Conservation (phyloP, 257 asterid species). For the Fraxinus anomala region DNA sequence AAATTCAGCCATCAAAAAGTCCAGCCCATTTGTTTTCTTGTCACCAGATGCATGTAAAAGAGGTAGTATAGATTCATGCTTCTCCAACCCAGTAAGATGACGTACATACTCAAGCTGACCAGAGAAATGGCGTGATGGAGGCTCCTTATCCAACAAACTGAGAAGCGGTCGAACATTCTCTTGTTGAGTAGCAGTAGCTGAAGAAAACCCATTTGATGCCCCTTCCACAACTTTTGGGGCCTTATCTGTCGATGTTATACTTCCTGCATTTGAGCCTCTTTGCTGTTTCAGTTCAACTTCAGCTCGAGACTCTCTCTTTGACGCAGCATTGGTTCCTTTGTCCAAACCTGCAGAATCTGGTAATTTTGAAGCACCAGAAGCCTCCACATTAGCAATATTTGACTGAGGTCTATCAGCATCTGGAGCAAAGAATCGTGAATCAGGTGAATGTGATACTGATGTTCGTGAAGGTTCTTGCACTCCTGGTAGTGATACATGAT, state of each 20-base stretch:
- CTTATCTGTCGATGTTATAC: constrained; percentile 64
- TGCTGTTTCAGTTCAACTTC: constrained; percentile 72
- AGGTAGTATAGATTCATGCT: constrained; percentile 68
- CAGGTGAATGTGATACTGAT: constrained; percentile 73
- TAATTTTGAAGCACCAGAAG: constrained; percentile 41
- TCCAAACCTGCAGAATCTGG: constrained; percentile 39
- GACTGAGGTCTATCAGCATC: constrained; percentile 56
- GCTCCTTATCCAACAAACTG: constrained; percentile 93
- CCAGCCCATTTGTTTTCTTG: constrained; percentile 80
- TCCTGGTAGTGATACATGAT: constrained; percentile 56
- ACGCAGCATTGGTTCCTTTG: constrained; percentile 40
- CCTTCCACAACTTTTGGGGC: constrained; percentile 59
- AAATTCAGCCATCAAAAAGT: constrained; percentile 92
- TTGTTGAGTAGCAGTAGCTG: constrained; percentile 56
- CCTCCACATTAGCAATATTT: constrained; percentile 37
- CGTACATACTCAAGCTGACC: constrained; percentile 97
- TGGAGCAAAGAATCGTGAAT: constrained; percentile 49
- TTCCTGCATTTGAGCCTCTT: constrained; percentile 54
- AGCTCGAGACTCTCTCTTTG: constrained; percentile 45
- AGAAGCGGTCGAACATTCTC: constrained; percentile 87
- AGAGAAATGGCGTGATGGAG: constrained; percentile 92
- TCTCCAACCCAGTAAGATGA: constrained; percentile 86
- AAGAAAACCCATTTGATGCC: constrained; percentile 61
- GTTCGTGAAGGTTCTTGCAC: constrained; percentile 63
- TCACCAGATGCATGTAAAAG: constrained; percentile 55